Evolutionary conservation across 768 basidiomycete genomes (phyloP), one percentile per base, ranked within the genome.

Genomic region (Stropharia rugosoannulata): DNA sequence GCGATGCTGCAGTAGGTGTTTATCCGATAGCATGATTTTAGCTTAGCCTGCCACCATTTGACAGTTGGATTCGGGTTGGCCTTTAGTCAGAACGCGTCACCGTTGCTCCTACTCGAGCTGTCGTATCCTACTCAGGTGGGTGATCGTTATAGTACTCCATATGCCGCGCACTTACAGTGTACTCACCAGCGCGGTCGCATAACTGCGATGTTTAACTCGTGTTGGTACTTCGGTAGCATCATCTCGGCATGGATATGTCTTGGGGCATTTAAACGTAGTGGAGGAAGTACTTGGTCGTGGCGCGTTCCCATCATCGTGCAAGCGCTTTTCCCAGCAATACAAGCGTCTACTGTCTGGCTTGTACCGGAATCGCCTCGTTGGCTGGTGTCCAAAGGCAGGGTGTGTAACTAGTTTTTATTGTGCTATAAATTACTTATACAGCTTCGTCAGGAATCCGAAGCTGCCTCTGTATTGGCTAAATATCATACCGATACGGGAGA

Each of bases 221-320:
- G 78, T 46, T 91, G 89, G 89, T 90, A 90, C 67, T 62, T 86
- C 36, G 89, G 90, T 11, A 85, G 85, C 57, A 84, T 89, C 56
- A 68, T 84, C 38, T 82, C 84, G 65, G 77, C 78, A 59, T 80
- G 74, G 71, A 72, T 73, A 63, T 78, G 76, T 62, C 78, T 73
- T 61, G 77, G 72, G 13, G 58, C 80, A 15, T 80, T 72, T 55
- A 61, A 71, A 19, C 67, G 65, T 36, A 71, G 71, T 16, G 62
- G 64, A 6, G 69, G 66, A 5, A 78, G 75, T 32, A 54, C 66
- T 29, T 84, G 84, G 85, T 80, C 83, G 12, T 89, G 86, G 83
- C 79, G 89, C 36, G 73, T 83, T 29, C 88, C 87, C 4, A 80
- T 81, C 1, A 70, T 88, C 25, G 73, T 86, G 3, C 87, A 89